Evolutionary conservation across 73 alveolate genomes (phyloP), one percentile per base, ranked within the genome.

Genomic region (Tetrahymena malaccensis): DNA sequence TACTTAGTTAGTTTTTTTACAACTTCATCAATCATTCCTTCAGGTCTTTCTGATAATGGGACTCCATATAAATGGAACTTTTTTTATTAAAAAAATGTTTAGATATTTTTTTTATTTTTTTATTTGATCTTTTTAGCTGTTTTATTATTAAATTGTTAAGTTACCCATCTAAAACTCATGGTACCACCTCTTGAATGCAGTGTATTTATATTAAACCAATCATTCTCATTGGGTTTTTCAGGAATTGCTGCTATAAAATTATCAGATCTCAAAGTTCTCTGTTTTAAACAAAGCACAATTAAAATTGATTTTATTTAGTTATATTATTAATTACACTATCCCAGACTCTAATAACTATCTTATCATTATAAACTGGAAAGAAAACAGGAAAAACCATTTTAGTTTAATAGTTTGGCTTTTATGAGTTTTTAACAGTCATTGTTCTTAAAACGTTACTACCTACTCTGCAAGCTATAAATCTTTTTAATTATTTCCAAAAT

Each of bases 291-390:
- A 31, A 96, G 35, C 4, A 34, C 34, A 1, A 55, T 93, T 96
- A 94, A 94, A 94, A 43, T 1, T 33, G 9, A 15, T 43, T n/a
- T 34, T 9, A 22, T 12, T 35, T 10, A 85, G 13, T 4, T 37
- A 70, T 27, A 31, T 4, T 37, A 70, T 27, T 3, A 70, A 70
- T 19, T 70, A 70, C 89, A 31, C 95, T 93, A 94, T 97, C 98
- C 99, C 99, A 98, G 4, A 97, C 96, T 96, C 99, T 98, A 9
- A 98, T 96, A 11, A 98, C 96, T 13, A 98, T 98, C 93, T 98
- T 98, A 94, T 98, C 99, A 93, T 98, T 98, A 37, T 98, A 97
- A 43, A 98, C 96, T 22, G 99, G 99, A n/a, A 93, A 31, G 43
- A 43, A 95, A n/a, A 98, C 96, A 5, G 99, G 99, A 93, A 98